Evolutionary conservation across 2,329 filamentous ascomycete species (phyloP).

Genomic region (Tolypocladium album): DNA sequence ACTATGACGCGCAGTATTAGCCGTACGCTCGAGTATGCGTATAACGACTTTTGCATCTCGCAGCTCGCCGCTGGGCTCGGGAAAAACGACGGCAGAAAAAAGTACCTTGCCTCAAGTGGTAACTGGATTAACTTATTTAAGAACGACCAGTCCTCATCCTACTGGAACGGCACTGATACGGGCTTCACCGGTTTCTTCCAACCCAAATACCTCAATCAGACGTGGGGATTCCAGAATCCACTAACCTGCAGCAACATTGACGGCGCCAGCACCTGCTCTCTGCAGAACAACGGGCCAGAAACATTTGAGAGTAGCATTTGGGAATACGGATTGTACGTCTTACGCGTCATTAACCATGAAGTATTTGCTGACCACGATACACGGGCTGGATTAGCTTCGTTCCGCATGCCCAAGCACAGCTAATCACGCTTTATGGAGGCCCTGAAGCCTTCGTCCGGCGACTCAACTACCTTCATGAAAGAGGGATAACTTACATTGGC

Average conservation of each 20-base stretch:
- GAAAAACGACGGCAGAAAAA: constrained; percentile 41
- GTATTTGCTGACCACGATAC: neutral
- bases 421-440: constrained; percentile 52
- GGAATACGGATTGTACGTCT: constrained; percentile 58
- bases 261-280: constrained; percentile 44
- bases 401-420: constrained; percentile 38
- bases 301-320: constrained; percentile 64
- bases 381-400: constrained; percentile 28
- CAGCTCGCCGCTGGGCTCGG: constrained; percentile 49
- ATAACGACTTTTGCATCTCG: constrained; percentile 63
- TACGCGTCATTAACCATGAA: neutral
- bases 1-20: constrained; percentile 61
- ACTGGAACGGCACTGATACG: constrained; percentile 45
- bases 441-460: constrained; percentile 43
- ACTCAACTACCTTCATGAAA: constrained; percentile 54
- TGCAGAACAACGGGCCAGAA: constrained; percentile 51
- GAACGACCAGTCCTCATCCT: constrained; percentile 41
- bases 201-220: constrained; percentile 55
- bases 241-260: constrained; percentile 49
- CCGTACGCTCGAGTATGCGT: constrained; percentile 66
- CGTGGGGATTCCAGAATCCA: constrained; percentile 60
- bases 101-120: constrained; percentile 46
- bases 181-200: constrained; percentile 63
- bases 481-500: constrained; percentile 54
- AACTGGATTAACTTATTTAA: constrained; percentile 63